Percentiles rank a stretch among this genome's conserved stretches.
Evolutionary conservation across 2,329 filamentous ascomycete species (phyloP).

Genomic region (Hypoxylon sp.): DNA sequence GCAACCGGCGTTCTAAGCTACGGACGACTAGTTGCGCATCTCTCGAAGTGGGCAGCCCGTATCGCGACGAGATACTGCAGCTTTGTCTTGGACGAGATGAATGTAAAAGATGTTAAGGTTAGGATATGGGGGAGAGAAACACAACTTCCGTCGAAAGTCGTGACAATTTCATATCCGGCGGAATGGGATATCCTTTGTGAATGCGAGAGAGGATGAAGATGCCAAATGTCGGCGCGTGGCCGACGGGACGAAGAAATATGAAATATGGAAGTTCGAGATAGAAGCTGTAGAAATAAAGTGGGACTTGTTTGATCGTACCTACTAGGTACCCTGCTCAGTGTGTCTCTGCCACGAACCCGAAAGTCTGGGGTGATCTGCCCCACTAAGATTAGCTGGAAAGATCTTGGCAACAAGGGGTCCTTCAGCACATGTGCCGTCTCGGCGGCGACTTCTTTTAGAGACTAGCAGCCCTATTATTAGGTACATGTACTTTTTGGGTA

Average conservation of each 20-base stretch:
- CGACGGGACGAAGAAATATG: neutral
- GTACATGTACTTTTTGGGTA: neutral
- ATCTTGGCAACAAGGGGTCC: neutral
- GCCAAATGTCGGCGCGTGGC: neutral
- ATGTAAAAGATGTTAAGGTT: neutral
- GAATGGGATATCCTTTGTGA: neutral
- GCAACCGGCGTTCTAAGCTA: neutral
- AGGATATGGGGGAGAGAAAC: neutral
- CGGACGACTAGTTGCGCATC: neutral
- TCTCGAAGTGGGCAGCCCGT: neutral
- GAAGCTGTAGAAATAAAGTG: constrained; percentile 19
- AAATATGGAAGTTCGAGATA: neutral
- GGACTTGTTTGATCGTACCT: neutral
- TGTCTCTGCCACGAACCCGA: constrained; percentile 2
- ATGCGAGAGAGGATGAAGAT: neutral
- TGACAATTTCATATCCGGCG: neutral
- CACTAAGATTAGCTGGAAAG: constrained; percentile 17
- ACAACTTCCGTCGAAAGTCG: neutral
- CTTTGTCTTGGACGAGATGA: neutral
- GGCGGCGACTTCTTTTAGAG: neutral
- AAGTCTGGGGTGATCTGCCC: constrained; percentile 17
- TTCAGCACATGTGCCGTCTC: constrained; percentile 3
- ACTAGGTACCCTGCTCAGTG: neutral
- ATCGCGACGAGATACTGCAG: neutral
- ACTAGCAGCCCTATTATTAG: constrained; percentile 28